Evolutionary conservation across 768 basidiomycete species (phyloP), one percentile per base, ranked within the genome.

Genomic region (Suillus lakei): DNA sequence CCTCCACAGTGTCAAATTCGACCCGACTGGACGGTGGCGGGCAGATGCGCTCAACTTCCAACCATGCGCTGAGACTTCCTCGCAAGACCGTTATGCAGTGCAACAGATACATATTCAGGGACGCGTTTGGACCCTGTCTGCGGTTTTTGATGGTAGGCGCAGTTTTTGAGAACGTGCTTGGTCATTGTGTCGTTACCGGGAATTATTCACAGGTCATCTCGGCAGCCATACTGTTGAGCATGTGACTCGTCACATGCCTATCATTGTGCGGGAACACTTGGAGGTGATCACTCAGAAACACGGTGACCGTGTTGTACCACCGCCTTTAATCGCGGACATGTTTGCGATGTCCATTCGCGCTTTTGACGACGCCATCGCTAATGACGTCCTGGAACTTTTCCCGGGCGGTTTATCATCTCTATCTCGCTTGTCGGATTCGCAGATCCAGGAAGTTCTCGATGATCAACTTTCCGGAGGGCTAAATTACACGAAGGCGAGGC

Each of bases 181-280:
- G 44, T 50, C 60, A 43, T 30, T 69, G 32, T 55, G 48, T 41
- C 38, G 5, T 18, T 53, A 41, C 26, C 4, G 18, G 18, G 58
- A 21, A 50, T 53, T 54, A 39, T 62, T 66, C 51, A 0, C 69
- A 89, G 89, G 89, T 56, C 89, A 91, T 73, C 81, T 89, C 28
- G 89, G 89, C 36, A 88, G 89, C 73, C 85, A 86, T 65, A 90
- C 88, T 0, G 89, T 89, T 18, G 87, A 86, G 67, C 88, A 90
- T 68, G 88, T 89, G 61, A 85, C 87, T 62, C 82, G 86, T 68
- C 88, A 90, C 71, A 80, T 91, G 68, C 89, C 89, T 61, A 87
- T 88, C 72, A 88, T 90, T 69, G 80, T 91, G 30, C 84, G 82
- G 60, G 81, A 89, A 66, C 87, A 87, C 71, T 74, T 90, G 53